A percentile compares a stretch with the other conserved stretches of the same genome.
Conservation (phyloP, 345 rosid species). For the Eucalyptus polyanthemos region DNA sequence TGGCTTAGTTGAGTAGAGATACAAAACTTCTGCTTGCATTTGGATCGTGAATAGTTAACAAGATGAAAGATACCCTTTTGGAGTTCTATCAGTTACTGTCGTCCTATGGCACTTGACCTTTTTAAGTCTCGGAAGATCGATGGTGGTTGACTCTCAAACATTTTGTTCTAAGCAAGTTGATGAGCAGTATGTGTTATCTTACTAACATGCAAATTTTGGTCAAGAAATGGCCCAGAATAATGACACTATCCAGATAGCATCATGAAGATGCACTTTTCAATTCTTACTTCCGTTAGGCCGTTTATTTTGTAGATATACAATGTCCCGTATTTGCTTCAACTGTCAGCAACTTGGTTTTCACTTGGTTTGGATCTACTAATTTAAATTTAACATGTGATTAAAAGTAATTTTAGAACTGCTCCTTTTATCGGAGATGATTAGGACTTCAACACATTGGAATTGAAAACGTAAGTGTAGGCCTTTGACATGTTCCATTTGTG, state of each 20-base stretch:
- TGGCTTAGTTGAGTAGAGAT: background rate
- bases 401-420: background rate
- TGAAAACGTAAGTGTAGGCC: background rate
- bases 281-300: background rate
- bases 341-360: background rate
- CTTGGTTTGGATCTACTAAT: background rate
- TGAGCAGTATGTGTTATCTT: background rate
- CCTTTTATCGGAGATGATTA: background rate
- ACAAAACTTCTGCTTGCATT: background rate
- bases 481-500: background rate
- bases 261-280: background rate
- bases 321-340: background rate
- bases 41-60: background rate
- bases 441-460: background rate
- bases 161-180: background rate
- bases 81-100: background rate
- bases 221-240: background rate
- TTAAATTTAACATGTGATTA: background rate
- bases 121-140: background rate
- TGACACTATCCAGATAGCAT: background rate
- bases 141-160: background rate
- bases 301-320: background rate
- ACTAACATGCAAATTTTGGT: background rate
- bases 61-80: background rate
- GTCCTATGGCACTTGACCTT: background rate